A percentile compares a stretch with the other conserved stretches of the same genome.
Evolutionary conservation across 2,329 filamentous ascomycete species (phyloP).

Genomic region (Madurella fahalii): DNA sequence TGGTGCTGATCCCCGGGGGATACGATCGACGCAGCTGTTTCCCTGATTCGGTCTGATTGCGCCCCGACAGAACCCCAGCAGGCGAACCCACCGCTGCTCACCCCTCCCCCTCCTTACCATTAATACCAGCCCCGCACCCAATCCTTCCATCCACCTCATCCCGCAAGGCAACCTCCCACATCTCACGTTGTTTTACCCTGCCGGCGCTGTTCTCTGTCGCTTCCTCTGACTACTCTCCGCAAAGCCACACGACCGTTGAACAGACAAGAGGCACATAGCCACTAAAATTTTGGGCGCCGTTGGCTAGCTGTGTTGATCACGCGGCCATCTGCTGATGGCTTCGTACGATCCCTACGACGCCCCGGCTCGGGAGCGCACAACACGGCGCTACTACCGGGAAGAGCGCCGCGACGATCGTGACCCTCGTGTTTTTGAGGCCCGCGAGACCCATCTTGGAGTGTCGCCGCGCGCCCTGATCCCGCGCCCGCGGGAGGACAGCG

Average conservation of each 20-base stretch:
- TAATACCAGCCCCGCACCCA: constrained; percentile 9
- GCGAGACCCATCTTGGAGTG: constrained; percentile 46
- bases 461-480: constrained; percentile 52
- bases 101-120: background rate
- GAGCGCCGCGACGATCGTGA: constrained; percentile 50
- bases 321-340: constrained; percentile 33
- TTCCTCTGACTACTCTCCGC: background rate
- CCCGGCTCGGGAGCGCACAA: constrained; percentile 41
- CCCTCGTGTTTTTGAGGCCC: constrained; percentile 50
- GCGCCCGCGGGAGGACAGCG: constrained; percentile 66
- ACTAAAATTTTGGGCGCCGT: background rate
- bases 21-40: too few relatives aligned
- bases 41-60: too few relatives aligned
- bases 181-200: constrained; percentile 6
- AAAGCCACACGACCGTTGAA: background rate
- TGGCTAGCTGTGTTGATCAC: constrained; percentile 5
- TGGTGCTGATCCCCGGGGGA: too few relatives aligned
- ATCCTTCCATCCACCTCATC: constrained; percentile 2
- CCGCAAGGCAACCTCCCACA: background rate
- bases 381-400: constrained; percentile 49
- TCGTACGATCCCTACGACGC: constrained; percentile 54
- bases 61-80: too few relatives aligned
- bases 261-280: background rate
- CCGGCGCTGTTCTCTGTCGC: background rate
- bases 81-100: background rate